Evolutionary conservation across 2,329 filamentous ascomycete species (phyloP).

Genomic region (Hymenoscyphus scutula): DNA sequence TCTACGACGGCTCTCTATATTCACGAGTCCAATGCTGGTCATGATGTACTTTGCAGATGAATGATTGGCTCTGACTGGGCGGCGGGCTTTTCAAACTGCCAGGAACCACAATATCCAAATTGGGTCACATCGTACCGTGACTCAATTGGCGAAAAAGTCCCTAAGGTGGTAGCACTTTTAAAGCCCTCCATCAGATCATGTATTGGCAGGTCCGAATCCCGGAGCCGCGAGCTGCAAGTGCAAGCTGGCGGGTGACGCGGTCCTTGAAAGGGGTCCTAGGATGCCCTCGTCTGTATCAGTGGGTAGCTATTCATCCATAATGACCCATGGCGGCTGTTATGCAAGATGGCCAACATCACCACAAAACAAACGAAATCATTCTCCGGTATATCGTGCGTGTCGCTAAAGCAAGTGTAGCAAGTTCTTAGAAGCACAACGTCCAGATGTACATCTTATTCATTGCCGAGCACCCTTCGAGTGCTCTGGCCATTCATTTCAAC

Average conservation of each 20-base stretch:
- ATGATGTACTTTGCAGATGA: no score
- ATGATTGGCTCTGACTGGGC: no score
- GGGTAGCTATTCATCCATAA: slow-evolving; percentile 15
- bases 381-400: background rate
- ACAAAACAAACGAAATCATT: background rate
- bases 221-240: slow-evolving; percentile 5
- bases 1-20: background rate
- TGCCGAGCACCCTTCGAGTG: background rate
- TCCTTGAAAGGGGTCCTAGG: background rate
- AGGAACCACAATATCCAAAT: slow-evolving; percentile 7
- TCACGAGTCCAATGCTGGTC: background rate
- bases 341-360: background rate
- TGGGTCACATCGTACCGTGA: background rate
- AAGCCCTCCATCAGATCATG: no score
- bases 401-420: background rate
- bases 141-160: no score
- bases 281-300: background rate
- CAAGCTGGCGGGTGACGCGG: slow-evolving; percentile 4
- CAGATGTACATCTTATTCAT: background rate
- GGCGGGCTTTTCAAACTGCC: background rate
- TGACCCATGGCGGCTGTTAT: slow-evolving; percentile 19
- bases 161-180: no score
- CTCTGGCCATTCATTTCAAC: background rate
- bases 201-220: background rate
- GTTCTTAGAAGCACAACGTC: background rate